Conservation (phyloP, 129 eudicot genomes). For the Tagetes patula region DNA sequence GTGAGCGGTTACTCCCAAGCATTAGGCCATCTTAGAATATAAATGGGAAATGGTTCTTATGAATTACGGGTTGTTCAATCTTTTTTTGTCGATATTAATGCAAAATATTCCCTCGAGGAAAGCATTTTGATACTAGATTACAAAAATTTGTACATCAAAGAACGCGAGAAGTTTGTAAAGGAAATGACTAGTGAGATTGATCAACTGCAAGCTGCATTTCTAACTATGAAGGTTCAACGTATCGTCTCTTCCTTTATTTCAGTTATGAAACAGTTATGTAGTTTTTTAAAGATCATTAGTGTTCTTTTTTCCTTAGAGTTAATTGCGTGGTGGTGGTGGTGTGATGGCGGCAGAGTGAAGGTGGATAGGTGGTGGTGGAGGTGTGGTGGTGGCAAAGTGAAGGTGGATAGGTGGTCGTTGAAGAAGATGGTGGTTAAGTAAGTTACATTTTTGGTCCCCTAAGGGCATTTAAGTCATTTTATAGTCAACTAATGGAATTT, state of each 20-base stretch:
- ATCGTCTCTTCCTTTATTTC: background rate
- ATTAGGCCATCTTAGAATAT: background rate
- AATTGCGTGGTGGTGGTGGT: too few relatives aligned
- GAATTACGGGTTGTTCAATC: background rate
- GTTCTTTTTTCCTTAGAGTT: background rate
- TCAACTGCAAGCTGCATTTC: constrained; percentile 44
- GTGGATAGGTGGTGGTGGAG: too few relatives aligned
- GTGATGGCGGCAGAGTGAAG: too few relatives aligned
- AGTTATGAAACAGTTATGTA: background rate
- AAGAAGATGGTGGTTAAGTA: too few relatives aligned
- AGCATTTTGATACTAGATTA: constrained; percentile 37
- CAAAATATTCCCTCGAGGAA: constrained; percentile 64
- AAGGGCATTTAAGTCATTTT: too few relatives aligned
- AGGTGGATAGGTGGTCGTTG: too few relatives aligned
- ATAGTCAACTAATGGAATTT: too few relatives aligned
- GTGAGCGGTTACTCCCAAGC: background rate
- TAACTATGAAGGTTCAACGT: constrained; percentile 38
- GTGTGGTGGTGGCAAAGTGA: too few relatives aligned
- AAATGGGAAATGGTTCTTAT: background rate
- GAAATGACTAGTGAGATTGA: constrained; percentile 48
- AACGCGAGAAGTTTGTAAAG: constrained; percentile 51
- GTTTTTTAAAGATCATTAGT: background rate
- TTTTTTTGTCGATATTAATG: constrained; percentile 1
- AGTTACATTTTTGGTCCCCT: too few relatives aligned
- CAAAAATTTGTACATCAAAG: constrained; percentile 38